Base-by-base conservation (phyloP, 768 basidiomycete genomes). In the Arthromyces matolae region DNA sequence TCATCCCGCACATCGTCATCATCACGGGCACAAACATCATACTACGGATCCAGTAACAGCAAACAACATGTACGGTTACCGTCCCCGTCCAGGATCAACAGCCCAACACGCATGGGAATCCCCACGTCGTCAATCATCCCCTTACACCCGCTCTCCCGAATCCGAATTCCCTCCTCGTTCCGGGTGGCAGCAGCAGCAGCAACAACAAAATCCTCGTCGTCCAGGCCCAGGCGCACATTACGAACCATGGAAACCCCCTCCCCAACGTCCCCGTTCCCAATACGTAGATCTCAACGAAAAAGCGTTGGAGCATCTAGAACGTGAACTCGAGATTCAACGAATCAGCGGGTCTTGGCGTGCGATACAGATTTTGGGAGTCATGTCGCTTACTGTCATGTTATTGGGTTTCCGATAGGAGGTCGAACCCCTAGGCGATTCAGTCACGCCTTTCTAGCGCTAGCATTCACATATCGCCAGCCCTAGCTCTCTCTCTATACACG, bases 81-180 rank as follows among this genome's bases (percentile, higher is more conserved):
- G 58, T 3, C 47, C 70, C 12, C 65, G 70, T 12, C 50, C 53
- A 3, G 42, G 47, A 13, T 51, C 53, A 12, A 39, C 35, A 7
- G 71, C 73, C 5, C 69, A 61, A 3, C 50, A 73, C 43, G 74
- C 74, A 4, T 76, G 74, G 74, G 67, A 73, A 50, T 52, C 49
- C 36, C 40, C 56, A 10, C 44, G 54, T 4, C 58, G 63, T 10
- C 56, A 53, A 1, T 22, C 51, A 44, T 28, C 64, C 5, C 54
- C 53, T 9, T 52, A 59, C 18, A 60, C 61, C 14, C 60, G 60
- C 45, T 38, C 54, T 5, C 57, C 59, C 27, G 25, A 54, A 7
- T 57, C 59, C 27, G 25, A 54, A 7, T 29, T 13, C 24, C 35
- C 41, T 1, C 49, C 40, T 12, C 42, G 49, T 49, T 13, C 58